phyloP scores from a whole-genome alignment of 208 protist genomes.

The Naegleria lovaniensis region DNA sequence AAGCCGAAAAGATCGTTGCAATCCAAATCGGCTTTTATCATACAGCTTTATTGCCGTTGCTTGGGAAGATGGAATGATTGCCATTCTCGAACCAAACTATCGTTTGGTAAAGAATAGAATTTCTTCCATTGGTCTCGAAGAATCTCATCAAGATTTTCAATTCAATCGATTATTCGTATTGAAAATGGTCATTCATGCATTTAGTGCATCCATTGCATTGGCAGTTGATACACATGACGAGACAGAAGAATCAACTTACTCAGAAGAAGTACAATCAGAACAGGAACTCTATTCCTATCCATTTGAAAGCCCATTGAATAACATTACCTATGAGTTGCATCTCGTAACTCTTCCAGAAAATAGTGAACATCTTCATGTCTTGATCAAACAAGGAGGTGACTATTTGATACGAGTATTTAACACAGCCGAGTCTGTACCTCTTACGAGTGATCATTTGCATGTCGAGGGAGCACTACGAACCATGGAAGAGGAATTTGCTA shows the following conservation, averaged over 20 bases:
- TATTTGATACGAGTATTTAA: not conserved
- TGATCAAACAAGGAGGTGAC: not conserved
- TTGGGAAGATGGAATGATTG: not conserved
- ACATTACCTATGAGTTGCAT: not conserved
- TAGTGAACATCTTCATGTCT: not conserved
- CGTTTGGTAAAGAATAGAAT: not conserved
- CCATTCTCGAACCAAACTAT: not conserved
- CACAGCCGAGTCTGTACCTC: not conserved
- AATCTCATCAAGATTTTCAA: not conserved
- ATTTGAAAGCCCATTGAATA: not conserved
- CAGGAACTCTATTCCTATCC: too few species aligned
- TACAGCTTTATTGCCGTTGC: not conserved
- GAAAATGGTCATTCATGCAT: not conserved
- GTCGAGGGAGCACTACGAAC: too few species aligned
- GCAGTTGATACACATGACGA: too few species aligned
- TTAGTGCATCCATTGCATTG: not conserved
- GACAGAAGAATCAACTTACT: too few species aligned
- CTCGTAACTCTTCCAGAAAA: not conserved
- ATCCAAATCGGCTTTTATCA: not conserved
- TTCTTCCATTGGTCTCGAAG: not conserved
- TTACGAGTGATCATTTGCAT: too few species aligned
- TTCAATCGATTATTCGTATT: not conserved
- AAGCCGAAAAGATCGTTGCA: not conserved
- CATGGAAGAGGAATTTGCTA: not conserved
- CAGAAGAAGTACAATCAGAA: too few species aligned